Evolutionary conservation across 176 grass and related monocot species (phyloP).

Genomic region (Puya raimondii): DNA sequence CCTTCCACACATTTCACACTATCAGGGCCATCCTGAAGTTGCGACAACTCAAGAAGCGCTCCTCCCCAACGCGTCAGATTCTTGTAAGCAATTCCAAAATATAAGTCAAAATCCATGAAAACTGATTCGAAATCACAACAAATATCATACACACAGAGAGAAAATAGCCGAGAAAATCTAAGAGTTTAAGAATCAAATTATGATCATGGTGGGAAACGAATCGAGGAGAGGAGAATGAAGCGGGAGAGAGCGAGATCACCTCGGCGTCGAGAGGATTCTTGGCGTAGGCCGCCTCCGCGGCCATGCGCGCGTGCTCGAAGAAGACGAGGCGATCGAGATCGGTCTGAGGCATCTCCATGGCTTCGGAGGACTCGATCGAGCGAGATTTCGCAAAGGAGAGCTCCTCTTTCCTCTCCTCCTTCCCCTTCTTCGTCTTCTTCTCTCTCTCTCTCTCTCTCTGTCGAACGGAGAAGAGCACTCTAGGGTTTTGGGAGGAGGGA

Average conservation of each 20-base stretch:
- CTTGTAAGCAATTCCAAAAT: constrained; percentile 6
- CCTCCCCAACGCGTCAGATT: constrained; percentile 80
- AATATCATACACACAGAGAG: constrained; percentile 3
- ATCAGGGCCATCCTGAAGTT: constrained; percentile 40
- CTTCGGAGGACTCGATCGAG: neutral
- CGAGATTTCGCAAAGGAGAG: neutral
- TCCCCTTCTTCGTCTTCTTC: too few species aligned
- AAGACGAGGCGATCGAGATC: constrained; percentile 56
- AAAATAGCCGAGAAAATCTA: neutral
- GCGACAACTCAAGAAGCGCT: constrained; percentile 66
- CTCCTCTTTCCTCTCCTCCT: too few species aligned
- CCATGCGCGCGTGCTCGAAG: constrained; percentile 67
- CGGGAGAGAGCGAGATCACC: constrained; percentile 6
- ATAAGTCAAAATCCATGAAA: neutral
- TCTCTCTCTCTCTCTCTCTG: too few species aligned
- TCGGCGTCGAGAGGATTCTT: constrained; percentile 66
- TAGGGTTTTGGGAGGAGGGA: too few species aligned
- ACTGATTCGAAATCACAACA: neutral
- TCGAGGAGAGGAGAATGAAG: neutral
- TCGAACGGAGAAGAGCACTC: too few species aligned
- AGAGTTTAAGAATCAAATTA: neutral
- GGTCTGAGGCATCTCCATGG: constrained; percentile 53
- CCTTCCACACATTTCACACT: constrained; percentile 47
- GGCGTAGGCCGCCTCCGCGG: constrained; percentile 34
- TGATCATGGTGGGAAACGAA: too few species aligned